These are phyloP conservation scores for Penicillium thymicola DNA, from an alignment of 2,329 filamentous ascomycete species.

Conservation along the genomic window DNA sequence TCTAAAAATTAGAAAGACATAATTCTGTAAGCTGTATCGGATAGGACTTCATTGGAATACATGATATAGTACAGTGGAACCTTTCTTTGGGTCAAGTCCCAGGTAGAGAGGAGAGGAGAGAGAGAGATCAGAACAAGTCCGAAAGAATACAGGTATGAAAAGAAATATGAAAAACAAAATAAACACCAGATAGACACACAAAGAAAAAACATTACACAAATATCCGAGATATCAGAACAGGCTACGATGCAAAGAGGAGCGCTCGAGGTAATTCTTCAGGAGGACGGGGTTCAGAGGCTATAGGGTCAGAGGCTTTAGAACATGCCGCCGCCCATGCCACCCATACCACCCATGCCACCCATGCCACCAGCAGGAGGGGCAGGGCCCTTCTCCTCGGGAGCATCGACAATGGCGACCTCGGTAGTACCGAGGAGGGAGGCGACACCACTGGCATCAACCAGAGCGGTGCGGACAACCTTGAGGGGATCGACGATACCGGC, in stretches of 20 bases:
- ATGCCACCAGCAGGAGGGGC: conserved; percentile 50
- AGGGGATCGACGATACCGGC: conserved; percentile 97
- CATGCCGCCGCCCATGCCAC: conserved; percentile 65
- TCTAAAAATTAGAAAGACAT: neutral
- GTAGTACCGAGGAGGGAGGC: conserved; percentile 96
- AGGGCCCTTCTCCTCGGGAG: conserved; percentile 81
- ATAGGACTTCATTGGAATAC: conserved; percentile 12
- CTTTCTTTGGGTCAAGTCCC: conserved; percentile 15
- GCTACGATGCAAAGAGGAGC: conserved; percentile 35
- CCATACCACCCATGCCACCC: conserved; percentile 57
- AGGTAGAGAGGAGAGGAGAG: conserved; percentile 17
- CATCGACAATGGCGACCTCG: conserved; percentile 96
- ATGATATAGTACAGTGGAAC: conserved; percentile 27
- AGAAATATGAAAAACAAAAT: conserved; percentile 13
- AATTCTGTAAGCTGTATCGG: neutral
- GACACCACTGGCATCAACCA: conserved; percentile 92
- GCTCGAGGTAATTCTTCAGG: conserved; percentile 26
- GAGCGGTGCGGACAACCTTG: conserved; percentile 97
- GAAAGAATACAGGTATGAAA: conserved; percentile 26
- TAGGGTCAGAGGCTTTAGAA: conserved; percentile 50
- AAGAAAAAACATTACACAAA: conserved; percentile 25
- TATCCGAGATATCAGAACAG: conserved; percentile 26
- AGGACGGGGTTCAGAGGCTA: too few relatives aligned
- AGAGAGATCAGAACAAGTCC: conserved; percentile 7
- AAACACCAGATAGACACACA: conserved; percentile 20